Evolutionary conservation across 2,329 filamentous ascomycete genomes (phyloP).

Genomic region (Xylariomycetidae sp.): DNA sequence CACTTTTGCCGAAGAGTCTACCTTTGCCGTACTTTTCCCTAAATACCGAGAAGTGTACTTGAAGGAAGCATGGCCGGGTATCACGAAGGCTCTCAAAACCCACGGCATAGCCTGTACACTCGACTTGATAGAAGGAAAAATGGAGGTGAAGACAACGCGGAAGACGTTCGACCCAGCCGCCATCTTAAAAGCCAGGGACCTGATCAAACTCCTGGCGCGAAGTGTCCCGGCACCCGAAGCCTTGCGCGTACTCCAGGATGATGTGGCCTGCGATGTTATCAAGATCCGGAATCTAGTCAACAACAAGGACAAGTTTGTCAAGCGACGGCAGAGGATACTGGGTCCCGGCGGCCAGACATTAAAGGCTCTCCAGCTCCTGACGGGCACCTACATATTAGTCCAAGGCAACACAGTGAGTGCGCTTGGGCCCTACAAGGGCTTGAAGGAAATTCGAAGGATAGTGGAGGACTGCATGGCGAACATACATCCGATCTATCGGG

Average conservation of each 20-base stretch:
- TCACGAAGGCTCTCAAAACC: constrained; percentile 83
- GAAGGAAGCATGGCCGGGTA: constrained; percentile 78
- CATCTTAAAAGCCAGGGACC: constrained; percentile 87
- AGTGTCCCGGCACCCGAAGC: constrained; percentile 92
- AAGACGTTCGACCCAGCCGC: constrained; percentile 78
- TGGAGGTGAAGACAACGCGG: constrained; percentile 86
- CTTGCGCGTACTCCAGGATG: constrained; percentile 89
- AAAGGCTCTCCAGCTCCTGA: constrained; percentile 78
- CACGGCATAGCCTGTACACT: constrained; percentile 84
- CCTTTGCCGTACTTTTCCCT: constrained; percentile 76
- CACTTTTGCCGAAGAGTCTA: constrained; percentile 87
- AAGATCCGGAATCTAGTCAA: constrained; percentile 87
- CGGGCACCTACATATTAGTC: constrained; percentile 84
- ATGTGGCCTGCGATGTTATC: constrained; percentile 87
- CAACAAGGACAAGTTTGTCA: constrained; percentile 94
- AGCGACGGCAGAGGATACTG: constrained; percentile 85
- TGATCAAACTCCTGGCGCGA: constrained; percentile 87
- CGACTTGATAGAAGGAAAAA: constrained; percentile 77
- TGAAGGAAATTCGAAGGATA: constrained; percentile 86
- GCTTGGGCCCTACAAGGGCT: constrained; percentile 87
- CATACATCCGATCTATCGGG: constrained; percentile 85
- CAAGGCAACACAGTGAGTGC: constrained; percentile 92
- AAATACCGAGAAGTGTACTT: constrained; percentile 96
- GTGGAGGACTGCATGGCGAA: constrained; percentile 97
- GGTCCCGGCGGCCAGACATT: constrained; percentile 88